Evolutionary conservation across 805 yeast species (phyloP), one percentile per base, ranked within the genome.

Genomic region (Scheffersomyces ergatensis): DNA sequence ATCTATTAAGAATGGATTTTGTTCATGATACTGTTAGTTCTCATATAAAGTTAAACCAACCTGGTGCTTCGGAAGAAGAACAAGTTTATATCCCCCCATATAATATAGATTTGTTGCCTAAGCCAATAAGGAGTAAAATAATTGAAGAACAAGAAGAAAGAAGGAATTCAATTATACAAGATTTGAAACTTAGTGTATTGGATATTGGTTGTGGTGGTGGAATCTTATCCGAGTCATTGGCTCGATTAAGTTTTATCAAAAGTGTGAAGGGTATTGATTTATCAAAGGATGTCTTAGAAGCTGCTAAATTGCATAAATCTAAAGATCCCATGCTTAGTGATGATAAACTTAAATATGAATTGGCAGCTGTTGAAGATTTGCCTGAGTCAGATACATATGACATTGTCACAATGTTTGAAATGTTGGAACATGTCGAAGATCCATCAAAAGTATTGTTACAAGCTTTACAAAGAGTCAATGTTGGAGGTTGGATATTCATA

Each of bases 141-240:
- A 42, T 66, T 9, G 45, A 46, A 18, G 84, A 82, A 42, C 82
- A 80, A 42, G 79, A 78, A 18, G 42, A 51, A 14, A 69, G 72
- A 35, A 57, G 77, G 42, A 71, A 69, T 8, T 63, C 62, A 27
- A 53, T 65, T 21, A 62, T 65, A 32, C 43, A 40, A 3, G 44
- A 58, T 3, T 49, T 74, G 40, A 64, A 73, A 34, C 66, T 80
- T 38, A 59, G 62, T 13, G 89, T 82, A 1, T 65, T 93, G 41
- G 99, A 93, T 57, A 81, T 93, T 39, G 99, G 99, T 1, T 93
- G 99, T 60, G 99, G 99, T 15, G 99, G 99, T n/a, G 99, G 99
- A 0, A 82, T 93, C 19, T 66, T 93, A 15, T 70, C 90, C 4
- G 99, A 93, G 58, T 82, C 92, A 0, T 62, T 93, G 55, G 97